Percentiles rank a stretch among this genome's conserved stretches.
phyloP scores from a whole-genome alignment of 208 protist species.

The Wallacemonas sp. region DNA sequence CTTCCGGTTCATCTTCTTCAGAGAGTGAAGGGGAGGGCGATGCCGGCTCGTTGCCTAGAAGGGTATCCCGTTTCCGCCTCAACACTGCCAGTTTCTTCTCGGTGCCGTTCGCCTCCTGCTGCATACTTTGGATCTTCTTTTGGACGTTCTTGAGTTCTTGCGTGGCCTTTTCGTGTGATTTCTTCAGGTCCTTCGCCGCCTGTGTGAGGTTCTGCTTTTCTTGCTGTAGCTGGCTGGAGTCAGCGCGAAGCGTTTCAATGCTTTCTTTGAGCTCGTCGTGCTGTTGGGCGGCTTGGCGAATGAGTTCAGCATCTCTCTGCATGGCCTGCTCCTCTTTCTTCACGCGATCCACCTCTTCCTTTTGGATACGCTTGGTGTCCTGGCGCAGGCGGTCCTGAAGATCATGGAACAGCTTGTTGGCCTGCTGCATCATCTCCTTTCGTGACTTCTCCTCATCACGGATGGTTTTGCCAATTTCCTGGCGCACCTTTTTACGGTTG shows the following conservation, averaged over 20 bases:
- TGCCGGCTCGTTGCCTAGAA: slow-evolving; percentile 41
- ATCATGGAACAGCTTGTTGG: slow-evolving; percentile 74
- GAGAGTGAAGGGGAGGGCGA: slow-evolving; percentile 39
- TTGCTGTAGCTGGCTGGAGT: slow-evolving; percentile 50
- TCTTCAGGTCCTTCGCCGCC: slow-evolving; percentile 64
- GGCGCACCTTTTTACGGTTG: slow-evolving; percentile 71
- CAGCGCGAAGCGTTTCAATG: slow-evolving; percentile 66
- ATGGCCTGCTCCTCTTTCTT: slow-evolving; percentile 78
- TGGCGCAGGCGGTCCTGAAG: slow-evolving; percentile 60
- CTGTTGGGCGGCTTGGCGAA: slow-evolving; percentile 76
- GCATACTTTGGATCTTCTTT: slow-evolving; percentile 47
- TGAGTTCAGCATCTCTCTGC: slow-evolving; percentile 75
- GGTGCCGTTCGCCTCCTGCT: slow-evolving; percentile 53
- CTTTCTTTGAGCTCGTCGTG: slow-evolving; percentile 59
- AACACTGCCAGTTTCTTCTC: slow-evolving; percentile 67
- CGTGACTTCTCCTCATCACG: slow-evolving; percentile 85
- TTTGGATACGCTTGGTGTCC: slow-evolving; percentile 74
- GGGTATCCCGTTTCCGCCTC: slow-evolving; percentile 32
- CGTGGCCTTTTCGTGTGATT: slow-evolving; percentile 43
- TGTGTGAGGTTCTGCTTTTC: slow-evolving; percentile 65
- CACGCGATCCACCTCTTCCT: slow-evolving; percentile 76
- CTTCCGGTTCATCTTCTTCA: slow-evolving; percentile 16
- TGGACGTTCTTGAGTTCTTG: slow-evolving; percentile 53
- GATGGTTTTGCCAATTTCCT: slow-evolving; percentile 76
- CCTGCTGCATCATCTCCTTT: slow-evolving; percentile 72